Evolutionary conservation across 1,139 yeast species (phyloP).

Genomic region (Geotrichum phurueaensis): DNA sequence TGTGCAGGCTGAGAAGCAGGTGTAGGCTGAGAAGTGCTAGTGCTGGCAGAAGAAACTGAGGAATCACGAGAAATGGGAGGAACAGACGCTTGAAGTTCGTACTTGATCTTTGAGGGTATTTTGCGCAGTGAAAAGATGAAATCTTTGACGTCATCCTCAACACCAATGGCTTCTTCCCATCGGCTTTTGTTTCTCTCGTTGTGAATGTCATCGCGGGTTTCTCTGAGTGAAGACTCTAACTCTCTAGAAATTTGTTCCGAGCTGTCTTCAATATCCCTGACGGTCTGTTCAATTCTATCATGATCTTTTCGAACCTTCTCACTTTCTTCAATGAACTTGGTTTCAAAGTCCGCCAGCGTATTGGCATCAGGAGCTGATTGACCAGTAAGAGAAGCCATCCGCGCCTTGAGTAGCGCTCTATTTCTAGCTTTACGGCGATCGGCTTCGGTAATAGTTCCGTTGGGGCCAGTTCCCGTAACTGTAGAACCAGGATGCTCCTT

Average conservation of each 20-base stretch:
- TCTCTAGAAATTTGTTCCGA: slow-evolving; percentile 67
- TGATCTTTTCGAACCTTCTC: slow-evolving; percentile 52
- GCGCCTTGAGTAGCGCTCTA: slow-evolving; percentile 67
- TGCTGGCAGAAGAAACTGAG: slow-evolving; percentile 8
- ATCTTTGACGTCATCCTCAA: slow-evolving; percentile 58
- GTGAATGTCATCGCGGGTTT: slow-evolving; percentile 32
- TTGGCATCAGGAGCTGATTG: slow-evolving; percentile 47
- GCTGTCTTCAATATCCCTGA: slow-evolving; percentile 63
- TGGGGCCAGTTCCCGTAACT: slow-evolving; percentile 75
- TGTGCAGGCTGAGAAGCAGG: slow-evolving; percentile 20
- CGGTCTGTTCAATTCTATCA: slow-evolving; percentile 47
- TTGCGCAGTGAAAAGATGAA: slow-evolving; percentile 54
- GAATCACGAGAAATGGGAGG: slow-evolving; percentile 5
- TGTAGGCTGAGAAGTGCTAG: slow-evolving; percentile 20
- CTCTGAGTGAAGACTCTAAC: slow-evolving; percentile 40
- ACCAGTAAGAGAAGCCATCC: slow-evolving; percentile 92
- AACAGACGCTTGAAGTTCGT: slow-evolving; percentile 1
- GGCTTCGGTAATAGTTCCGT: slow-evolving; percentile 74
- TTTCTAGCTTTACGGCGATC: slow-evolving; percentile 76
- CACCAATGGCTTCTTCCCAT: slow-evolving; percentile 85
- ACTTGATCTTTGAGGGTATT: slow-evolving; percentile 18
- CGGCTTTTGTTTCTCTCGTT: slow-evolving; percentile 56
- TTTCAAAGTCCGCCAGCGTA: slow-evolving; percentile 49
- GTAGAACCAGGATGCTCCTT: slow-evolving; percentile 63
- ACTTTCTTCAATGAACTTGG: slow-evolving; percentile 50